Percentiles rank a stretch among this genome's conserved stretches.
Conservation (phyloP, 805 yeast genomes). For the Candida odintsovae region DNA sequence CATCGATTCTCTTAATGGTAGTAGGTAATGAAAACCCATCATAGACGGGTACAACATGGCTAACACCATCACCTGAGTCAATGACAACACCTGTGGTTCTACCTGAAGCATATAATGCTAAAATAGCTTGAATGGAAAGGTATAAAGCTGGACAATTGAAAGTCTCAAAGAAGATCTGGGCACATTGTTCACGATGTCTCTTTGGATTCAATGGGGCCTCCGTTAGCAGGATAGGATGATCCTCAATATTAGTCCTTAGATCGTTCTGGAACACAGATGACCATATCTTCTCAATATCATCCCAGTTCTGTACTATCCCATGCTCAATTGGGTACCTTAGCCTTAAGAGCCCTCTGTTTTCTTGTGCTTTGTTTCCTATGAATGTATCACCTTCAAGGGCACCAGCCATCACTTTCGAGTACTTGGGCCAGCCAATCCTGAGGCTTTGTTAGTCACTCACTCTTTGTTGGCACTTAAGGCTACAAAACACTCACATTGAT, state of each 20-base stretch:
- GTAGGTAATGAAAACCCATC: conserved; percentile 80
- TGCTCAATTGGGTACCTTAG: conserved; percentile 70
- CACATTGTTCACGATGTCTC: conserved; percentile 83
- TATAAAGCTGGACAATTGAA: conserved; percentile 87
- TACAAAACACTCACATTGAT: conserved; percentile 34
- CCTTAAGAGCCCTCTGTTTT: conserved; percentile 68
- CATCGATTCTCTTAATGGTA: conserved; percentile 65
- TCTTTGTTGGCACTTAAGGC: not conserved
- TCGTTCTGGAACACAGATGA: conserved; percentile 54
- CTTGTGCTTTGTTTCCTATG: conserved; percentile 72
- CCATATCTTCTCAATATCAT: conserved; percentile 83
- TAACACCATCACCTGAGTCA: conserved; percentile 92
- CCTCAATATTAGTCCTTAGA: conserved; percentile 56
- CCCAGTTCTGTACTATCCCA: conserved; percentile 80
- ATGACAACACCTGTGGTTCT: conserved; percentile 85
- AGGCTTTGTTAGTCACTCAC: conserved; percentile 2
- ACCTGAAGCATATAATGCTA: conserved; percentile 83
- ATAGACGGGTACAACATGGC: conserved; percentile 82
- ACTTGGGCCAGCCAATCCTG: conserved; percentile 75
- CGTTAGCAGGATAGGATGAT: conserved; percentile 82
- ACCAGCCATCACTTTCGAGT: conserved; percentile 76
- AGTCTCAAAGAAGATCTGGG: conserved; percentile 86
- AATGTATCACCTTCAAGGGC: conserved; percentile 60
- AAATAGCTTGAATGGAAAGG: conserved; percentile 87
- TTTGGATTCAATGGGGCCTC: conserved; percentile 86